Evolutionary conservation across 108 stramenopile species (phyloP).

Genomic region (Pseudonitzschia delicatissima): DNA sequence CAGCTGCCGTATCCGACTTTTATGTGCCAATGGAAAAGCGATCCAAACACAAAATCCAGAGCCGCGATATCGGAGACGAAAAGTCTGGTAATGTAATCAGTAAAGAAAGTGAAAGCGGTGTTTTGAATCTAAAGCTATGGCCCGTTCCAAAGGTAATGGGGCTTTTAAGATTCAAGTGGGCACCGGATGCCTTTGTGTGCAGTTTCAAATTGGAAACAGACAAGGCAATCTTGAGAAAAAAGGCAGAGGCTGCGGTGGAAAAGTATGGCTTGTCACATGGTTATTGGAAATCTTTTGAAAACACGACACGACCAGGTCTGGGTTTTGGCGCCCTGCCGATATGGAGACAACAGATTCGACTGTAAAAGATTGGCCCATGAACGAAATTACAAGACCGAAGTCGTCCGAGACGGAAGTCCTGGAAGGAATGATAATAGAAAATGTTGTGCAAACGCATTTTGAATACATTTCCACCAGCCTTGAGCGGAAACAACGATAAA

Average conservation of each 20-base stretch:
- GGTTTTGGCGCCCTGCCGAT: slow-evolving; percentile 44
- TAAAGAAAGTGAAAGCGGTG: slow-evolving; percentile 11
- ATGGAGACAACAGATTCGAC: neutral
- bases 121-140: slow-evolving; percentile 57
- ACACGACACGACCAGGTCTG: slow-evolving; percentile 85
- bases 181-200: slow-evolving; percentile 90
- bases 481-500: slow-evolving; percentile 22
- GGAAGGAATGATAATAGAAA: slow-evolving; percentile 61
- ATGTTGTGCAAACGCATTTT: slow-evolving; percentile 72
- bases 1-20: slow-evolving; percentile 97
- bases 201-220: slow-evolving; percentile 99
- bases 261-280: slow-evolving; percentile 92
- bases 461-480: slow-evolving; percentile 66
- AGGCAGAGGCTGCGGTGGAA: slow-evolving; percentile 83
- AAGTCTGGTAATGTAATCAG: slow-evolving; percentile 1
- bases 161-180: slow-evolving; percentile 70
- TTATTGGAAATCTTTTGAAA: slow-evolving; percentile 92
- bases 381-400: slow-evolving; percentile 25
- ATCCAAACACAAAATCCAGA: slow-evolving; percentile 94
- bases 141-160: slow-evolving; percentile 94
- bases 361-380: slow-evolving; percentile 37
- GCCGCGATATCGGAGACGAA: slow-evolving; percentile 29
- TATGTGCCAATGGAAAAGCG: slow-evolving; percentile 82
- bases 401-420: slow-evolving; percentile 42
- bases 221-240: slow-evolving; percentile 68